phyloP scores from a whole-genome alignment of 352 stramenopile species.

The Plasmopara viticola region DNA sequence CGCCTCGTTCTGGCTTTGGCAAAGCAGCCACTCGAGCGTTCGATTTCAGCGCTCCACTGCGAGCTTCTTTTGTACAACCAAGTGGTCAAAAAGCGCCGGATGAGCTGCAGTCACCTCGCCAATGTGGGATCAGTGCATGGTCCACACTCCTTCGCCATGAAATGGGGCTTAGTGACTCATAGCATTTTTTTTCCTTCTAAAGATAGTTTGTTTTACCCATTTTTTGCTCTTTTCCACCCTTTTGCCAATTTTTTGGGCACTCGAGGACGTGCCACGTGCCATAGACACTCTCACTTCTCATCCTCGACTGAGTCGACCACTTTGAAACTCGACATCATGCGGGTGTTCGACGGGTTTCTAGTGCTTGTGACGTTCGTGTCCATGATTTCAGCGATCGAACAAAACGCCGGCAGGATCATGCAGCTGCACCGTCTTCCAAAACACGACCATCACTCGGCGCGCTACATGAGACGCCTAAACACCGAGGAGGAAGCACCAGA shows the following conservation, averaged over 20 bases:
- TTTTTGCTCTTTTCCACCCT: constrained; percentile 5
- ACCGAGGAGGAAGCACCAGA: constrained; percentile 37
- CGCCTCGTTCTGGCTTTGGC: constrained; percentile 9
- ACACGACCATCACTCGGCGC: constrained; percentile 29
- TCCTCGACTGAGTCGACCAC: constrained; percentile 3
- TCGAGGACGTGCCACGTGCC: constrained; percentile 26
- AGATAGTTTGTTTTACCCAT: constrained; percentile 23
- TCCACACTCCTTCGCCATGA: constrained; percentile 33
- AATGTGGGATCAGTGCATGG: constrained; percentile 29
- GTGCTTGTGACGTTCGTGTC: constrained; percentile 10
- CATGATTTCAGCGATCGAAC: constrained; percentile 3
- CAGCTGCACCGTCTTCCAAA: constrained; percentile 38
- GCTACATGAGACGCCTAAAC: constrained; percentile 38
- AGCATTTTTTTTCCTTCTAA: not conserved
- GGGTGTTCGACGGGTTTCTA: constrained; percentile 11
- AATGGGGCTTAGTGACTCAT: constrained; percentile 14
- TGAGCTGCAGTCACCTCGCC: constrained; percentile 12
- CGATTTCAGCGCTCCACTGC: constrained; percentile 19
- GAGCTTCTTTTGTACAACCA: constrained; percentile 27
- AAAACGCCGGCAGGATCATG: constrained; percentile 24
- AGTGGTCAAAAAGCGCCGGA: constrained; percentile 10
- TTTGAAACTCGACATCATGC: constrained; percentile 11
- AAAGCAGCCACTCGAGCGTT: constrained; percentile 6
- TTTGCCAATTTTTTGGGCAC: constrained; percentile 1
- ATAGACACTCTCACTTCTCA: constrained; percentile 13